Base-by-base conservation (phyloP, 2,329 filamentous ascomycete genomes). In the Claviceps sp. region DNA sequence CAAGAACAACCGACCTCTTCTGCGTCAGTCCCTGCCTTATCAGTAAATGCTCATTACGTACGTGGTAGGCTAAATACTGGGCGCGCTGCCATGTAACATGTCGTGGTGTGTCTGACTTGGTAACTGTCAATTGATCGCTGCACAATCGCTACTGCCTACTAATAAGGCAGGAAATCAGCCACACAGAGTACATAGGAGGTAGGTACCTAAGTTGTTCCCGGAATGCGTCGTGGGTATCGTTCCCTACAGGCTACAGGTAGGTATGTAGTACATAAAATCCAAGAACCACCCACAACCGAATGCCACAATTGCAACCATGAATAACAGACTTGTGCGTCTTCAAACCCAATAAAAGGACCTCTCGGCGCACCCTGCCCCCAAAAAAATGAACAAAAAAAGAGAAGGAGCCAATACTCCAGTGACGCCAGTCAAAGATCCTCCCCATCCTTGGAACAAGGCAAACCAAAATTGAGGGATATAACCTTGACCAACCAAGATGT, bases 221-320 rank as follows among this genome's bases (percentile, higher is more conserved):
- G 48, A 46, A 36, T 51, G 41, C 52, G 41, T 51, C 51, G 37
- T 43, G 54, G 54, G 52, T 55, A 55, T 55, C 52, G 49, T 54
- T 38, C 26, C 38, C 18, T 48, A 50, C 44, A 22, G 22, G 22
- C 22, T 22, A 4, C 22, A 22, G 22, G 20, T 22, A 22, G 20
- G 22, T 22, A 22, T 3, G 22, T 22, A 22, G 24, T 52, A 54
- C 49, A 55, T 24, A 38, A 38, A 46, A 51, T 34, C 37, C 48
- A 47, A 53, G 44, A 44, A 45, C 30, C 3, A 4, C 43, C 38
- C 36, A 22, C 24, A n/a, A 8, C 20, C 13, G 3, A 37, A 30
- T 30, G 37, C 34, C 34, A 37, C 16, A 40, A 22, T 30, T 11
- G 40, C 9, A 40, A 18, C 18, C 40, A 37, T 43, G 5, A 11